Evolutionary conservation across 352 stramenopile species (phyloP).

Genomic region (Pythium aristosporum): DNA sequence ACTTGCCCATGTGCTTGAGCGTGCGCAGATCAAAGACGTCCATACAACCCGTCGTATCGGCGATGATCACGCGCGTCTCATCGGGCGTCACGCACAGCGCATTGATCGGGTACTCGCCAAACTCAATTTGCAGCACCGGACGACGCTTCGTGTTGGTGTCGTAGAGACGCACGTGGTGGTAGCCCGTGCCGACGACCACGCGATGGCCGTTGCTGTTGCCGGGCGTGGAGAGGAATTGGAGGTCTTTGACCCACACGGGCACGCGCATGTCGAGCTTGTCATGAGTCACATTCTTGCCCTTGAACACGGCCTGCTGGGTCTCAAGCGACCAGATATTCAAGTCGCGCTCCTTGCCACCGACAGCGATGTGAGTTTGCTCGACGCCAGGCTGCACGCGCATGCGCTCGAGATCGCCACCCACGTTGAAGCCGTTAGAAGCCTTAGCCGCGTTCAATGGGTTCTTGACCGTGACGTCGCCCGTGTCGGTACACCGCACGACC

Average conservation of each 20-base stretch:
- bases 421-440: slow-evolving; percentile 45
- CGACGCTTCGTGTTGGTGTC: slow-evolving; percentile 86
- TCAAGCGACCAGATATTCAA: slow-evolving; percentile 82
- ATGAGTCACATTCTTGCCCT: slow-evolving; percentile 85
- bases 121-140: slow-evolving; percentile 68
- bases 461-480: slow-evolving; percentile 52
- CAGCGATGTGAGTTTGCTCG: slow-evolving; percentile 55
- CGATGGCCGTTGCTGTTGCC: slow-evolving; percentile 70
- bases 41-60: slow-evolving; percentile 89
- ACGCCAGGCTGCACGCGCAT: slow-evolving; percentile 49
- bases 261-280: slow-evolving; percentile 88
- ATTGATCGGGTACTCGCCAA: slow-evolving; percentile 74
- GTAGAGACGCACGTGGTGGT: slow-evolving; percentile 85
- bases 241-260: slow-evolving; percentile 87
- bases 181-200: slow-evolving; percentile 69
- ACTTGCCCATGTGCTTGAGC: slow-evolving; percentile 84
- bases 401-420: slow-evolving; percentile 43
- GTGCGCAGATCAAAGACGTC: slow-evolving; percentile 89
- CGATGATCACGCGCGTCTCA: slow-evolving; percentile 80
- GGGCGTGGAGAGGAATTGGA: slow-evolving; percentile 53
- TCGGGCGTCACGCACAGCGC: slow-evolving; percentile 68
- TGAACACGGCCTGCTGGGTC: slow-evolving; percentile 72
- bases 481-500: slow-evolving; percentile 63
- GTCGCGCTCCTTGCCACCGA: slow-evolving; percentile 84
- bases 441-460: slow-evolving; percentile 48